Evolutionary conservation across 192 early-diverging fungal species (phyloP).

Genomic region (Podila epicladia): DNA sequence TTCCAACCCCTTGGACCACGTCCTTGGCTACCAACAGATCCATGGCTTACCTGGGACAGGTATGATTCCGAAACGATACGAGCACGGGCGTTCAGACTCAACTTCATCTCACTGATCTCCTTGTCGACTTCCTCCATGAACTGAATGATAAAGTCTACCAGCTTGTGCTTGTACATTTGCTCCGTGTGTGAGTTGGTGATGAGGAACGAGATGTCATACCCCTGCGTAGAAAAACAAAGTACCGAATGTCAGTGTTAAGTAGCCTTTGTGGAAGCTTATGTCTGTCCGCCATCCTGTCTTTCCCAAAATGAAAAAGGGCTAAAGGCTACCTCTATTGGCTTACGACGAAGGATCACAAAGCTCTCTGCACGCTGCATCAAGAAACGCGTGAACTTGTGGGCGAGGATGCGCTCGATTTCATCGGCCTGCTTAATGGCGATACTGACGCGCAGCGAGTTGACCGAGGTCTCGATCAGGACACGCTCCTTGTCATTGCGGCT

Average conservation of each 20-base stretch:
- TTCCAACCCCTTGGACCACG: too few species aligned
- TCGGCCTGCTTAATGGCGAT: slow-evolving; percentile 99
- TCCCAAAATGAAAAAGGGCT: too few species aligned
- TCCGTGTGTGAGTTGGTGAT: slow-evolving; percentile 98
- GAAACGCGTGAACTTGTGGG: slow-evolving; percentile 98
- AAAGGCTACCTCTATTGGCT: slow-evolving; percentile 78
- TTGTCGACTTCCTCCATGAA: slow-evolving; percentile 99
- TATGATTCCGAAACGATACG: slow-evolving; percentile 86
- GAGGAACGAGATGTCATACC: slow-evolving; percentile 97
- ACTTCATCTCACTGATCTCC: slow-evolving; percentile 99
- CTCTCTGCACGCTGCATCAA: slow-evolving; percentile 96
- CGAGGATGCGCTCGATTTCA: slow-evolving; percentile 94
- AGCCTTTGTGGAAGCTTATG: neutral
- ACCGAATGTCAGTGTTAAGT: neutral
- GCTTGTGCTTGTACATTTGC: slow-evolving; percentile 99
- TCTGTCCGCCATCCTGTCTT: too few species aligned
- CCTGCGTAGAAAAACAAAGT: slow-evolving; percentile 57
- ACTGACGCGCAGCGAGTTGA: slow-evolving; percentile 94
- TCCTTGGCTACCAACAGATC: too few species aligned
- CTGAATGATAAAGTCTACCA: slow-evolving; percentile 98
- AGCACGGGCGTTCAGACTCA: slow-evolving; percentile 89
- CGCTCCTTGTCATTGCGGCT: slow-evolving; percentile 92
- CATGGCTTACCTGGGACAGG: slow-evolving; percentile 31
- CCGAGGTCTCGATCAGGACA: slow-evolving; percentile 90
- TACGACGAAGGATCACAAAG: slow-evolving; percentile 93